These are phyloP conservation scores for Alternaria conjuncta DNA, from an alignment of 2,329 filamentous ascomycete species.

Conservation along the genomic window DNA sequence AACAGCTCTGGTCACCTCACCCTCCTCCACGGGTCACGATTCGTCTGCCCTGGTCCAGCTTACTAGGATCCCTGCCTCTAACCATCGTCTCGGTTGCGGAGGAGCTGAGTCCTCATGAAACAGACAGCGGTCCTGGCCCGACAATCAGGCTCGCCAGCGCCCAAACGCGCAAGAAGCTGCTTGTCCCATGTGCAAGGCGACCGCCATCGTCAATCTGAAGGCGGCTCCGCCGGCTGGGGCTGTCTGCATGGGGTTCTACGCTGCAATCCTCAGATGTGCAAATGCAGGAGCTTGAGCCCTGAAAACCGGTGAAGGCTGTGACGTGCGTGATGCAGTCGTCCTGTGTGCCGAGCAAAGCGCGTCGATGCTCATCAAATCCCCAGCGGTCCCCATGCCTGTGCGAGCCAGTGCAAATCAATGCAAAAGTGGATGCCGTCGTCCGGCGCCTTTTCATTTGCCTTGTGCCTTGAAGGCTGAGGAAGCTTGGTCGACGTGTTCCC, in stretches of 20 bases:
- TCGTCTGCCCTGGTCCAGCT: conserved; percentile 14
- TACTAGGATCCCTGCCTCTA: conserved; percentile 10
- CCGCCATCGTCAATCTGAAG: conserved; percentile 20
- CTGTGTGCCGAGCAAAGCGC: conserved; percentile 12
- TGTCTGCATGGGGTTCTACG: conserved; percentile 4
- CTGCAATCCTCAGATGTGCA: conserved; percentile 1
- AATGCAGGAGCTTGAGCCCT: conserved; percentile 21
- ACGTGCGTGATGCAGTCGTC: conserved; percentile 20
- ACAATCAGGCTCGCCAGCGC: conserved; percentile 23
- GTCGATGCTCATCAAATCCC: conserved; percentile 18
- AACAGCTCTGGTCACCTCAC: conserved; percentile 5
- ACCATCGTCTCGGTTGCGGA: conserved; percentile 21
- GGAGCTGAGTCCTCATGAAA: conserved; percentile 19
- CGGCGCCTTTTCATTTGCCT: conserved; percentile 18
- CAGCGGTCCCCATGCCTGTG: conserved; percentile 1
- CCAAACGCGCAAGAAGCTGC: conserved; percentile 24
- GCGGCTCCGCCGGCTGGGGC: conserved; percentile 31
- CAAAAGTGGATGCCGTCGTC: conserved; percentile 10
- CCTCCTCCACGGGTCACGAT: conserved; percentile 6
- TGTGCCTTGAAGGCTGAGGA: conserved; percentile 25
- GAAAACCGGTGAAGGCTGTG: conserved; percentile 21
- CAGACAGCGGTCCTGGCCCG: conserved; percentile 22
- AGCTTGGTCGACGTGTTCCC: conserved; percentile 41
- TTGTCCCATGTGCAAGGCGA: conserved; percentile 16
- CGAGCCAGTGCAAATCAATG: conserved; percentile 3